Percentiles rank a stretch among this genome's conserved stretches.
Evolutionary conservation across 2,329 filamentous ascomycete genomes (phyloP).

Genomic region (Apiospora phragmitis): DNA sequence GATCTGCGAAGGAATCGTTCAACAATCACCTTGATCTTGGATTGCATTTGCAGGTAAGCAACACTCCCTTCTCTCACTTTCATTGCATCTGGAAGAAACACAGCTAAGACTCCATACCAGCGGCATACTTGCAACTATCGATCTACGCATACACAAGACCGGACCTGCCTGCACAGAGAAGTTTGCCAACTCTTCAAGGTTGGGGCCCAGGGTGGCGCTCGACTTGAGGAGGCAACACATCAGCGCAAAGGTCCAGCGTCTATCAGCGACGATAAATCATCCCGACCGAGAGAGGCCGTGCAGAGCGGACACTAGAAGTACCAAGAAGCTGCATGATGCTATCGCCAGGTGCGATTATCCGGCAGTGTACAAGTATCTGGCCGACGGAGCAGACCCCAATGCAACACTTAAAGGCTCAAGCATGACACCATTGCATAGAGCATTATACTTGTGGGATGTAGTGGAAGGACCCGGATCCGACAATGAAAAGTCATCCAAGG

Average conservation of each 20-base stretch:
- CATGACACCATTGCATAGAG: conserved; percentile 21
- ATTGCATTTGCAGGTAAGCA: conserved; percentile 24
- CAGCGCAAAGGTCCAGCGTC: conserved; percentile 17
- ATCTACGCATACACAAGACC: conserved; percentile 19
- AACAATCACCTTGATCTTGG: conserved; percentile 22
- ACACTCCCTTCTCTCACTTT: background rate
- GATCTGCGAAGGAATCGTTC: conserved; percentile 22
- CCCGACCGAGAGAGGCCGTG: background rate
- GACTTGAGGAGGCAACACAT: conserved; percentile 16
- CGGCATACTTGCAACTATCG: conserved; percentile 19
- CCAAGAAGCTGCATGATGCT: conserved; percentile 21
- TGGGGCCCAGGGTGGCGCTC: conserved; percentile 21
- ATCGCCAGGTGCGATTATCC: conserved; percentile 19
- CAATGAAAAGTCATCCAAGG: background rate
- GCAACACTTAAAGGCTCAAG: conserved; percentile 17
- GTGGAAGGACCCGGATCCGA: background rate
- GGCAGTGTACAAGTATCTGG: conserved; percentile 21
- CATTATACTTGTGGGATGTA: conserved; percentile 17
- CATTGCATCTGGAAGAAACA: background rate
- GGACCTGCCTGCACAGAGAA: conserved; percentile 13
- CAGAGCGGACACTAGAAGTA: conserved; percentile 15
- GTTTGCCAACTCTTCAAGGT: conserved; percentile 13
- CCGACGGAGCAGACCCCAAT: conserved; percentile 21
- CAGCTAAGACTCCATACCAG: conserved; percentile 2
- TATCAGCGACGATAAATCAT: conserved; percentile 20